phyloP scores from a whole-genome alignment of 2,329 filamentous ascomycete genomes.

The Alternaria sp. region DNA sequence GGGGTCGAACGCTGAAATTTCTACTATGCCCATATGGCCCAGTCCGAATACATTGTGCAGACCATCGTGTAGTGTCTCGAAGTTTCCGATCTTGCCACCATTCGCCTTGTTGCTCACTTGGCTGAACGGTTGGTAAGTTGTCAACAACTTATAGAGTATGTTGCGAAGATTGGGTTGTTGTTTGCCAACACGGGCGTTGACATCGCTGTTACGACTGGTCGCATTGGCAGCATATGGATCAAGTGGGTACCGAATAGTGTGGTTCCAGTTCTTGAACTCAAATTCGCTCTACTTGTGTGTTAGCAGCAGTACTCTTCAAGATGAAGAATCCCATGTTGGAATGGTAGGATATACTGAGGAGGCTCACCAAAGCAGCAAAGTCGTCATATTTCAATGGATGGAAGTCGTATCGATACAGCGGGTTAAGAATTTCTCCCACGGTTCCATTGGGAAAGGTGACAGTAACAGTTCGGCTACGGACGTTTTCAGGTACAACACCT shows the following conservation, averaged over 20 bases:
- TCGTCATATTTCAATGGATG: constrained; percentile 42
- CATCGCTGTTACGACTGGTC: constrained; percentile 41
- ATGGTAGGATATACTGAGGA: background rate
- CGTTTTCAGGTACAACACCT: constrained; percentile 37
- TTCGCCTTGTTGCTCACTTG: constrained; percentile 46
- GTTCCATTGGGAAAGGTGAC: constrained; percentile 45
- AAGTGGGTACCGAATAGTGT: constrained; percentile 41
- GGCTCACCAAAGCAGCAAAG: constrained; percentile 39
- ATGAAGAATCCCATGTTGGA: background rate
- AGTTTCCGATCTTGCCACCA: constrained; percentile 44
- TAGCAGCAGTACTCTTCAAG: background rate
- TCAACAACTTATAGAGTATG: constrained; percentile 46
- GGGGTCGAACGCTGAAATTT: constrained; percentile 45
- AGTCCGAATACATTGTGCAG: constrained; percentile 44
- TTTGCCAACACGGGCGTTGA: constrained; percentile 36
- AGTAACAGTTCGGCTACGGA: constrained; percentile 28
- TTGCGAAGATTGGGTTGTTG: constrained; percentile 44
- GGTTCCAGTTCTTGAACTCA: constrained; percentile 46
- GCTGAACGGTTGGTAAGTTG: constrained; percentile 44
- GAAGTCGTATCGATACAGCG: constrained; percentile 42
- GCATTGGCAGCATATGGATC: constrained; percentile 36
- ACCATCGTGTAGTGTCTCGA: constrained; percentile 45
- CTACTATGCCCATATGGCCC: constrained; percentile 55
- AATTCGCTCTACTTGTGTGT: constrained; percentile 34
- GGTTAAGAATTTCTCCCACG: constrained; percentile 35